phyloP scores from a whole-genome alignment of 2,329 filamentous ascomycete genomes.

The Rutstroemia sp. region DNA sequence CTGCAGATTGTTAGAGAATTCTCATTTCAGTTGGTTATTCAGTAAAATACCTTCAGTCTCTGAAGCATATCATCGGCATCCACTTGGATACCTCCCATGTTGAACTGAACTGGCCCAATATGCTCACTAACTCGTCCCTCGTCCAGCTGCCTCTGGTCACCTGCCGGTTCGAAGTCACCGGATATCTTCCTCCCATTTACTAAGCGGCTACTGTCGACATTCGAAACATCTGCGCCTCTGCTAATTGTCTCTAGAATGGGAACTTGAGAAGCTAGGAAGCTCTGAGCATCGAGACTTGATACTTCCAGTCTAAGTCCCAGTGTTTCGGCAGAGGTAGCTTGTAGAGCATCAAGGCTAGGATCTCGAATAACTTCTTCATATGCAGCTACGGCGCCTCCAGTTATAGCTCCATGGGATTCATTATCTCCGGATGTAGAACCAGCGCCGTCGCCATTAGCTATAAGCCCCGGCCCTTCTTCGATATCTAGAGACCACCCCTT shows the following conservation, averaged over 20 bases:
- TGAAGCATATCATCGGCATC: slow-evolving; percentile 92
- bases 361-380: slow-evolving; percentile 78
- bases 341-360: slow-evolving; percentile 56
- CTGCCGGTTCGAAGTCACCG: slow-evolving; percentile 14
- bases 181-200: slow-evolving; percentile 19
- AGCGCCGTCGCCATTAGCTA: slow-evolving; percentile 27
- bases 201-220: slow-evolving; percentile 23
- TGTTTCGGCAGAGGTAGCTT: slow-evolving; percentile 42
- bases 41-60: slow-evolving; percentile 61
- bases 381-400: slow-evolving; percentile 56
- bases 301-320: slow-evolving; percentile 40
- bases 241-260: slow-evolving; percentile 62
- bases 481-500: slow-evolving; percentile 82
- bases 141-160: slow-evolving; percentile 18
- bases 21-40: not conserved
- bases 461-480: slow-evolving; percentile 44
- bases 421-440: slow-evolving; percentile 8
- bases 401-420: slow-evolving; percentile 18
- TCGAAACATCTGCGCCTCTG: slow-evolving; percentile 44
- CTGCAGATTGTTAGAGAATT: slow-evolving; percentile 13
- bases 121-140: slow-evolving; percentile 48
- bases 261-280: slow-evolving; percentile 68
- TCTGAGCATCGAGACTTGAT: slow-evolving; percentile 66
- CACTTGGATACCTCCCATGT: slow-evolving; percentile 95
- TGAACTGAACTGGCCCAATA: slow-evolving; percentile 93